Percentiles rank a stretch among this genome's conserved stretches.
Conservation (phyloP, 2,329 filamentous ascomycete genomes). For the Cercospora nicotianae region DNA sequence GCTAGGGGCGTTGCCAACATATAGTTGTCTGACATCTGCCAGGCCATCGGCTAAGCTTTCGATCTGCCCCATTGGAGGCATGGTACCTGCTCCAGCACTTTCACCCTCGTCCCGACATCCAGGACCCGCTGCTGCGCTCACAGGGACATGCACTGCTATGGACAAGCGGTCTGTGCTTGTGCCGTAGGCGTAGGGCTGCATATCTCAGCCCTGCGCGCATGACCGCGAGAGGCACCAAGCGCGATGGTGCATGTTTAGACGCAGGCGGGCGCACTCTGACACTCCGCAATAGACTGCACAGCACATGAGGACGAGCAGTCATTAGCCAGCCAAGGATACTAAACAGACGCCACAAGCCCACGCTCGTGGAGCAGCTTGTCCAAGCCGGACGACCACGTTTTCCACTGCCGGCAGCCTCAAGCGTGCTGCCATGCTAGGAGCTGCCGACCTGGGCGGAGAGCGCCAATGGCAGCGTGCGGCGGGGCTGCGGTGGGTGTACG, state of each 20-base stretch:
- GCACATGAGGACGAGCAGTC: neutral
- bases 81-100: conserved; percentile 16
- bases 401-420: neutral
- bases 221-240: conserved; percentile 3
- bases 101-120: conserved; percentile 5
- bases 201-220: conserved; percentile 2
- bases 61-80: conserved; percentile 18
- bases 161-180: conserved; percentile 10
- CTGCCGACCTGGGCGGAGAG: neutral
- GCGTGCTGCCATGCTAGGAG: neutral
- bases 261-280: neutral
- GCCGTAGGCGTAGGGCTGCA: conserved; percentile 11
- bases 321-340: conserved; percentile 10
- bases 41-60: conserved; percentile 18
- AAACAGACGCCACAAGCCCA: neutral
- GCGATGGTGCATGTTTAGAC: conserved; percentile 2
- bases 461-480: neutral
- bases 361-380: neutral
- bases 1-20: conserved; percentile 12
- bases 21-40: conserved; percentile 15
- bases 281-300: neutral
- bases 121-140: conserved; percentile 10
- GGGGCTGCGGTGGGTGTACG: neutral
- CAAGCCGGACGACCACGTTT: conserved; percentile 6
- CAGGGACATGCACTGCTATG: conserved; percentile 14